Base-by-base conservation (phyloP, 2,329 filamentous ascomycete genomes). In the Monosporascus sp. region DNA sequence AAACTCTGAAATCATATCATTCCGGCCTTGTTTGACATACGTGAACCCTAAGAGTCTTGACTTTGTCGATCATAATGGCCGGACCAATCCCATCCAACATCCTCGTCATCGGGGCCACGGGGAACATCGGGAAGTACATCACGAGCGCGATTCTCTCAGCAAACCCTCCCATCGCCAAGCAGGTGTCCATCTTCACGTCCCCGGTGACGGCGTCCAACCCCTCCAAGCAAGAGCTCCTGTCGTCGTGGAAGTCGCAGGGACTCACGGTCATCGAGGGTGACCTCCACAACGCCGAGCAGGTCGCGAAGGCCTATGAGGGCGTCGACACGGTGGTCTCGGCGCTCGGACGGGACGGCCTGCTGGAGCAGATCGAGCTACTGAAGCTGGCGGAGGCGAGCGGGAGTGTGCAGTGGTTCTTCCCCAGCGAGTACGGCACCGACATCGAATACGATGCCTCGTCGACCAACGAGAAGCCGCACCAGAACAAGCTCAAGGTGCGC, bases 401-500 rank as follows among this genome's bases (percentile, higher is more conserved):
- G 20, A 73, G 70, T 37, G 76, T 85, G 18, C 73, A 74, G 50
- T 77, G 77, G 66, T 85, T 85, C 70, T 78, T 82, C 59, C 80
- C 82, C 3, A 81, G 77, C 27, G 81, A 85, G 61, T 85, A 82
- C 62, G 77, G 77, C 55, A 83, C 77, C 5, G 81, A 79, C 58
- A 79, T 79, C 54, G 80, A 82, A 62, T 83, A 83, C 58, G 68
- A 73, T 45, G 72, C 75, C 2, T 64, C 71, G 5, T 83, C 80
- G 6, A 72, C 71, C 17, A 60, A 70, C 20, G 83, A 86, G 65
- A 79, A 77, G 58, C 81, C 83, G 1, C 83, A 87, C 60, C 82
- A 86, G 66, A 72, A 74, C 55, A 86, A 86, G 64, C 72, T 86
- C 43, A 78, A 79, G 61, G 81, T 86, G n/a, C 74, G 83, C 50